Percentiles rank a stretch among this genome's conserved stretches.
Evolutionary conservation across 352 stramenopile species (phyloP).

Genomic region (Phytophthora foliorum): DNA sequence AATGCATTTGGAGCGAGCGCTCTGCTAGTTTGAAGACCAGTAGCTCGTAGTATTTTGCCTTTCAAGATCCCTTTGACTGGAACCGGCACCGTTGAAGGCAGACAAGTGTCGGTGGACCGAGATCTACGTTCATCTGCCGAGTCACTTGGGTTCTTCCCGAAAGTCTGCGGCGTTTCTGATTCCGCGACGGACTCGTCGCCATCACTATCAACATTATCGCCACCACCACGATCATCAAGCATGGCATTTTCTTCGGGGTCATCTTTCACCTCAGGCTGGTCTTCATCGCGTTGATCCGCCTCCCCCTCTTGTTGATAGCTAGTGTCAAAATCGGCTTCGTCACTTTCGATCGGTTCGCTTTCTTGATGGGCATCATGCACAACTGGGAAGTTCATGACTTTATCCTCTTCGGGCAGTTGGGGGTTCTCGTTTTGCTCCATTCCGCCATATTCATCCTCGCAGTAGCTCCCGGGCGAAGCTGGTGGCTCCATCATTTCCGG

Average conservation of each 20-base stretch:
- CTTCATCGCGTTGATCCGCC: slow-evolving; percentile 1
- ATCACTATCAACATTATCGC: slow-evolving; percentile 31
- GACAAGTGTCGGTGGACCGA: background rate
- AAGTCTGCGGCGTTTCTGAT: slow-evolving; percentile 59
- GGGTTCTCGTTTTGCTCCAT: slow-evolving; percentile 23
- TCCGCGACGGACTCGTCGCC: slow-evolving; percentile 52
- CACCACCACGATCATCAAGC: background rate
- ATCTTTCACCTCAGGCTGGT: slow-evolving; percentile 3
- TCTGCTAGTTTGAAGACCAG: slow-evolving; percentile 35
- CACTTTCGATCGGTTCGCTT: slow-evolving; percentile 1
- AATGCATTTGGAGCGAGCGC: slow-evolving; percentile 45
- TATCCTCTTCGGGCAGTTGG: background rate
- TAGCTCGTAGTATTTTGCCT: slow-evolving; percentile 56
- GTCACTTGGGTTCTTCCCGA: slow-evolving; percentile 25
- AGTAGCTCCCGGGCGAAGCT: slow-evolving; percentile 41
- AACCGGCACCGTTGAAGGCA: slow-evolving; percentile 1
- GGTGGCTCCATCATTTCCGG: slow-evolving; percentile 59
- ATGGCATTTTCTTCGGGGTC: slow-evolving; percentile 13
- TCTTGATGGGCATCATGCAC: background rate
- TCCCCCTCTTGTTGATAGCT: slow-evolving; percentile 12
- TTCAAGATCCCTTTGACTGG: slow-evolving; percentile 50
- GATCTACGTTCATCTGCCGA: background rate
- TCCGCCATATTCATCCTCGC: slow-evolving; percentile 40
- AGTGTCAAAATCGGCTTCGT: slow-evolving; percentile 6
- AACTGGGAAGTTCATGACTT: slow-evolving; percentile 6